Base-by-base conservation (phyloP, 2,329 filamentous ascomycete species). In the Arachnomyces sp. region DNA sequence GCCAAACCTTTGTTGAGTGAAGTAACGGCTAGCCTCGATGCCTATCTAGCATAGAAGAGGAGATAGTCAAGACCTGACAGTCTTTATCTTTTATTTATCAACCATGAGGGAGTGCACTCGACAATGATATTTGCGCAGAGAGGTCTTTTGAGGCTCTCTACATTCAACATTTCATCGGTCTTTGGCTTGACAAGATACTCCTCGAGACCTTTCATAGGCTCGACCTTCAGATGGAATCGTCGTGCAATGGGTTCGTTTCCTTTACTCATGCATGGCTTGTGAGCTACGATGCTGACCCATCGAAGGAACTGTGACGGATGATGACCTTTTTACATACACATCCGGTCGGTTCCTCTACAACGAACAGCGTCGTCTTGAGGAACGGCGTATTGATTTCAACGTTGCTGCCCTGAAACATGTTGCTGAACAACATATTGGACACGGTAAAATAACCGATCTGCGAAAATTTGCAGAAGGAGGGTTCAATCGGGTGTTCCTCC, bases 401-500 rank as follows among this genome's bases (percentile, higher is more conserved):
- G 15, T 34, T 34, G 32, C 32, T 14, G 32, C 32, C 6, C 16
- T 34, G 32, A 34, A 34, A 18, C 15, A 34, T 34, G 32, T 14
- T 34, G 32, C 32, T 34, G 32, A 17, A 34, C 12, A 34, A 6
- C 32, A 34, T 34, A 14, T 34, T 34, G 32, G 32, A 17, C 32
- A 14, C 3, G 32, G n/a, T 17, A 34, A 34, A 17, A 34, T 34
- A 8, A 34, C 32, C 8, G 9, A 34, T 34, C 32, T 34, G 32
- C 8, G 14, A 34, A 34, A 34, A 11, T 11, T 34, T 17, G 32
- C 32, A 14, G 32, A 34, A 17, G 32, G 32, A 34, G 32, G 32
- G 12, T 34, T 34, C 32, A 34, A 34, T 34, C 20, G 20, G 20
- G 41, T 52, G 2, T 28, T 52, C 2, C 31, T 51, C 31, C 36